Conservation (phyloP, 768 basidiomycete species). For the Amanita polypyramis region DNA sequence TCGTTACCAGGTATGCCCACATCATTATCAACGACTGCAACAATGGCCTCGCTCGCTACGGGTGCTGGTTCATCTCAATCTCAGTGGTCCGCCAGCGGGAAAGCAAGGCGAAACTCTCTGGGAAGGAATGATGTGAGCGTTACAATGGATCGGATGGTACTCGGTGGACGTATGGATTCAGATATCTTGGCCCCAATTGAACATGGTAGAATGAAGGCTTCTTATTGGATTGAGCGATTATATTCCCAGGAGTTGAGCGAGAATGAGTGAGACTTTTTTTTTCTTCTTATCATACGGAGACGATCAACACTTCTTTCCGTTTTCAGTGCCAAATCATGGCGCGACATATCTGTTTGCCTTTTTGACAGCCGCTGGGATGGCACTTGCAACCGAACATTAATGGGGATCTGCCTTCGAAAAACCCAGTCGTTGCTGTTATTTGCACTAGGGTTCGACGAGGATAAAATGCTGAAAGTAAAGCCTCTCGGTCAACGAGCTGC, state of each 20-base stretch:
- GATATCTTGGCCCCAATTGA: conserved; percentile 36
- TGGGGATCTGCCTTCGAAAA: conserved; percentile 46
- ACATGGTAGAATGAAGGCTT: conserved; percentile 57
- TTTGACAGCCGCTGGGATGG: conserved; percentile 63
- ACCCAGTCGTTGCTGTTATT: conserved; percentile 36
- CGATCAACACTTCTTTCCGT: not conserved
- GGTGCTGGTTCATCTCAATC: conserved; percentile 17
- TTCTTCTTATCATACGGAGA: not conserved
- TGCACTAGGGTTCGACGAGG: conserved; percentile 31
- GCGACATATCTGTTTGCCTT: conserved; percentile 40
- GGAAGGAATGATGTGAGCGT: conserved; percentile 46
- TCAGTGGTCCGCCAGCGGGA: conserved; percentile 18
- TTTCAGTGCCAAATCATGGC: conserved; percentile 31
- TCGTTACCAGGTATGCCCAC: conserved; percentile 44
- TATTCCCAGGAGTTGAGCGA: conserved; percentile 34
- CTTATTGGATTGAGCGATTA: conserved; percentile 65
- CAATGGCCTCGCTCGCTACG: conserved; percentile 37
- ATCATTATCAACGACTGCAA: conserved; percentile 38
- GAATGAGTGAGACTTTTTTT: conserved; percentile 35
- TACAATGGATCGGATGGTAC: conserved; percentile 59
- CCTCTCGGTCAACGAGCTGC: conserved; percentile 30
- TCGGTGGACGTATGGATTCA: conserved; percentile 38
- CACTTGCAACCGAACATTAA: conserved; percentile 34
- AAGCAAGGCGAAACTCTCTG: conserved; percentile 30
- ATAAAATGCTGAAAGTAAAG: conserved; percentile 30